Base-by-base conservation (phyloP, 1,284 basidiomycete species). In the Boletus hoseneyae region DNA sequence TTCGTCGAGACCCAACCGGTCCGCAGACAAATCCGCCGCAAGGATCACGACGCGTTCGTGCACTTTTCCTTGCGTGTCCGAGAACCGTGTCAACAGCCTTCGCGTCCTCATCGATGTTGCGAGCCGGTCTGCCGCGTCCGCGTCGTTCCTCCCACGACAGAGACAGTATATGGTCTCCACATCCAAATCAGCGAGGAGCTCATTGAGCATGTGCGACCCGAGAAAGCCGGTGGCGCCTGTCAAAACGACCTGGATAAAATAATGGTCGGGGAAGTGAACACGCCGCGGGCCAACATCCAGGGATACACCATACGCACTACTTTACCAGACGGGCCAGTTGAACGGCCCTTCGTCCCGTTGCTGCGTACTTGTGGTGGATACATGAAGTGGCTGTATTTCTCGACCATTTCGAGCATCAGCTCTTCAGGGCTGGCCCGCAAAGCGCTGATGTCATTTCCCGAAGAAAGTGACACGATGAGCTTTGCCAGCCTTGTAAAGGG, bases 161-260 rank as follows among this genome's bases (percentile, higher is more conserved):
- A 84, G 68, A 59, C 79, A 83, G 49, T 80, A 70, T 27, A 85
- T 69, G 3, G 64, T 67, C 23, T 58, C 59, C 16, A 81, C 73
- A 2, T 62, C 48, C 0, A 63, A 50, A 2, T 67, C 64, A 1
- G 64, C 53, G 2, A 76, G 62, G 2, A 83, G 70, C 45, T 76
- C 71, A 25, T 71, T 63, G n/a, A 85, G 72, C 11, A 84, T 70
- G 48, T 82, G 76, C 1, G 81, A 79, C 4, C 83, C 83, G 5
- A 85, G 73, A 0, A 77, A 79, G 8, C 29, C 29, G 4, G 29
- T 30, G 5, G 12, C 29, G 11, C 29, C 29, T 12, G 29, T 30
- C 29, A 85, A 67, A 4, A 80, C 68, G 25, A 62, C 54, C 62
- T 70, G 53, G 32, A 3, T 12, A 3, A 33, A n/a, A 46, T 8